A percentile compares a stretch with the other conserved stretches of the same genome.
These are phyloP conservation scores for Hypomontagnella monticulosa DNA, from an alignment of 495 filamentous ascomycete genomes.

Conservation along the genomic window DNA sequence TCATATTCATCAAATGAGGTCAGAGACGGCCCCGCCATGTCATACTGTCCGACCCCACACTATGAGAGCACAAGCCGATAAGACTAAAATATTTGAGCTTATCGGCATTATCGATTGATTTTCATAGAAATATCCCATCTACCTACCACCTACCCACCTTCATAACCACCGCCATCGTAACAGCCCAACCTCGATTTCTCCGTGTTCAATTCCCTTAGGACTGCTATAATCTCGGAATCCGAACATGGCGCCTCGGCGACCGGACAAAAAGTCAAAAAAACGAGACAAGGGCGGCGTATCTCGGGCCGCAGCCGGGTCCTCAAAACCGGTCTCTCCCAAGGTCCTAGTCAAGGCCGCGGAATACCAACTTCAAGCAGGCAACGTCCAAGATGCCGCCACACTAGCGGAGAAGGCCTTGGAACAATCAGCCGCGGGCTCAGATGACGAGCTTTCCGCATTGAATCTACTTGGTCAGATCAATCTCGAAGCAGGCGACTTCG, in stretches of 20 bases:
- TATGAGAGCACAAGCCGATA: conserved; percentile 23
- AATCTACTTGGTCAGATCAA: conserved; percentile 85
- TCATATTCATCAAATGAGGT: conserved; percentile 21
- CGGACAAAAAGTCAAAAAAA: conserved; percentile 53
- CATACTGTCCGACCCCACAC: conserved; percentile 15
- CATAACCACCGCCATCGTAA: neutral
- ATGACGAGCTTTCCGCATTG: conserved; percentile 68
- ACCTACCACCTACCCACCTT: neutral
- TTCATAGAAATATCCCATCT: conserved; percentile 9
- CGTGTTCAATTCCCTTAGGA: neutral
- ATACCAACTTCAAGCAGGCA: conserved; percentile 73
- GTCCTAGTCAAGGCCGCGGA: conserved; percentile 72
- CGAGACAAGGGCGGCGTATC: conserved; percentile 47
- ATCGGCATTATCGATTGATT: conserved; percentile 38
- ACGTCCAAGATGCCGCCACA: conserved; percentile 73
- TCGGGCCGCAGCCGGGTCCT: conserved; percentile 32
- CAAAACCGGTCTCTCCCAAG: conserved; percentile 47
- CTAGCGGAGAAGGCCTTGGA: conserved; percentile 70
- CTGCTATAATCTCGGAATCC: neutral
- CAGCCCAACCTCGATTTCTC: neutral
- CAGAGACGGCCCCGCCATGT: neutral
- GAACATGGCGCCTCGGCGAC: conserved; percentile 57
- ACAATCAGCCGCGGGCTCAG: conserved; percentile 49
- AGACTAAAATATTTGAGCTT: conserved; percentile 40
- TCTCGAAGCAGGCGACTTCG: conserved; percentile 83